Evolutionary conservation across 164 flowering plant species (phyloP).

Genomic region (Nymphaea colorata): DNA sequence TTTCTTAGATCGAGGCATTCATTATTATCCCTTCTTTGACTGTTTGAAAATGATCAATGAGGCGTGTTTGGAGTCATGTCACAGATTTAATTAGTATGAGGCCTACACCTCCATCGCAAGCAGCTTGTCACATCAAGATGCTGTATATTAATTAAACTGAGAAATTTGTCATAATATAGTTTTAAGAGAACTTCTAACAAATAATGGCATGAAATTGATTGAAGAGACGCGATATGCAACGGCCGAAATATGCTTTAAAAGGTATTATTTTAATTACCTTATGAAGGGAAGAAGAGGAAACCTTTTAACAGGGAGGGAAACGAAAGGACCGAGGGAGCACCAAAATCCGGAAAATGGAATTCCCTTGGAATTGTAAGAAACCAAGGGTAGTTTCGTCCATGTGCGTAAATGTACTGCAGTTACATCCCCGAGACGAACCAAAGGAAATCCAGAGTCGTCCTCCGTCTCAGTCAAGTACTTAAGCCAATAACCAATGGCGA

Average conservation of each 20-base stretch:
- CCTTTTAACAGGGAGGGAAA: neutral
- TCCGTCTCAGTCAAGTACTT: neutral
- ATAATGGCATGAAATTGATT: too few species aligned
- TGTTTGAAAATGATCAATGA: neutral
- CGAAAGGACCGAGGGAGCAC: neutral
- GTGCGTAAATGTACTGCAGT: neutral
- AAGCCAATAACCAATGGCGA: neutral
- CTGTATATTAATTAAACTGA: too few species aligned
- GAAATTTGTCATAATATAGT: too few species aligned
- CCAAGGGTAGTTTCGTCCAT: neutral
- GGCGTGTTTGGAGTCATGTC: neutral
- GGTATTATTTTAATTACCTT: too few species aligned
- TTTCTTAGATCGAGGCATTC: neutral
- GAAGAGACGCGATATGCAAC: too few species aligned
- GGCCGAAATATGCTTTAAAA: too few species aligned
- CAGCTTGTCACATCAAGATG: too few species aligned
- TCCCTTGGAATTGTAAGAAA: neutral
- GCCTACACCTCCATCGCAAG: too few species aligned
- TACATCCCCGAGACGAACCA: neutral
- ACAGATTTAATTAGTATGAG: neutral
- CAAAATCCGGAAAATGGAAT: neutral
- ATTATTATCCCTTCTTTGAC: neutral
- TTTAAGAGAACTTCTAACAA: too few species aligned
- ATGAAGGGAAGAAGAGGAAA: neutral
- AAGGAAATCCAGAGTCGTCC: neutral